Percentiles rank a stretch among this genome's conserved stretches.
These are phyloP conservation scores for Candida pini DNA, from an alignment of 805 yeast species.

Conservation along the genomic window DNA sequence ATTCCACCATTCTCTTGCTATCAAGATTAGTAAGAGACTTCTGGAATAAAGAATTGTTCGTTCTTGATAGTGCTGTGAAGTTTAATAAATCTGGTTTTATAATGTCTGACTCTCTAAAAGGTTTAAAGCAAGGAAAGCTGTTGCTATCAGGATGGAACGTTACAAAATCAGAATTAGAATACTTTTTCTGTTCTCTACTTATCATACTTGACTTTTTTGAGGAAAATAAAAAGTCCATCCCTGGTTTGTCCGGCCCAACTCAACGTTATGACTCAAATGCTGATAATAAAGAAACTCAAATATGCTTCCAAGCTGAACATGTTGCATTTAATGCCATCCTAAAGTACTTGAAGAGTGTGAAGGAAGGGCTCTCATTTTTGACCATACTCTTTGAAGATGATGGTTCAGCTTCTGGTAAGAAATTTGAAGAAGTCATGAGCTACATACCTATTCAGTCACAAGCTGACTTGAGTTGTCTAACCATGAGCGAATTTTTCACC, in stretches of 20 bases:
- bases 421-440: constrained; percentile 61
- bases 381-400: constrained; percentile 75
- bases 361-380: constrained; percentile 87
- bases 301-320: constrained; percentile 83
- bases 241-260: constrained; percentile 55
- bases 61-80: constrained; percentile 27
- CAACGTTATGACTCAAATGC: constrained; percentile 44
- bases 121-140: constrained; percentile 31
- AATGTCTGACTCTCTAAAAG: constrained; percentile 35
- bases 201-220: constrained; percentile 66
- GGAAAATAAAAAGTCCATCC: constrained; percentile 55
- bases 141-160: constrained; percentile 42
- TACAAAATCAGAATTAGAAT: constrained; percentile 52
- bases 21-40: constrained; percentile 72
- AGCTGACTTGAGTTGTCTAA: constrained; percentile 56
- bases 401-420: constrained; percentile 32
- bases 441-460: constrained; percentile 67
- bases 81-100: constrained; percentile 32
- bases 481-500: constrained; percentile 73
- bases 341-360: constrained; percentile 68
- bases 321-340: constrained; percentile 77
- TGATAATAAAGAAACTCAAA: constrained; percentile 45
- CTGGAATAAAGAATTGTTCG: constrained; percentile 74
- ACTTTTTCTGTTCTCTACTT: constrained; percentile 62
- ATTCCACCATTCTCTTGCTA: constrained; percentile 75